Evolutionary conservation across 2,329 filamentous ascomycete species (phyloP).

Genomic region (Aspergillus aculeatinus): DNA sequence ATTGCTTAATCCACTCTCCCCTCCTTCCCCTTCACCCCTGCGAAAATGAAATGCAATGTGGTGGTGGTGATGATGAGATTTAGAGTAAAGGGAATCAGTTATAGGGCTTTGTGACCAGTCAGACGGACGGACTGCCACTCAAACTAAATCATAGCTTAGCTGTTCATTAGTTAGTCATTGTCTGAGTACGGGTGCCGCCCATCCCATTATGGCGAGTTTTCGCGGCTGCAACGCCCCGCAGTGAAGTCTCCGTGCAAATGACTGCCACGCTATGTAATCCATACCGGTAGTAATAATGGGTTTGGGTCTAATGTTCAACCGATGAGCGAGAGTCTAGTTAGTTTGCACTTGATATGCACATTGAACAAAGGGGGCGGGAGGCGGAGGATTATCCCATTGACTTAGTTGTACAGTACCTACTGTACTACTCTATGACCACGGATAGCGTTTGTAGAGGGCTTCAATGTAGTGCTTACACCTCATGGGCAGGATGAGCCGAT

Average conservation of each 20-base stretch:
- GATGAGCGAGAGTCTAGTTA: background rate
- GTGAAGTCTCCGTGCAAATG: background rate
- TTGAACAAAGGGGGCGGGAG: constrained; percentile 1
- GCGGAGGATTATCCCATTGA: constrained; percentile 11
- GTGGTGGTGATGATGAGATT: background rate
- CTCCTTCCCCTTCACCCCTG: background rate
- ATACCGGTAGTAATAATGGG: no score
- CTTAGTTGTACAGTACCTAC: background rate
- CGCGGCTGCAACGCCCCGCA: background rate
- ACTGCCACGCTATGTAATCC: background rate
- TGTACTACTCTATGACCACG: no score
- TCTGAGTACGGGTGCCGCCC: background rate
- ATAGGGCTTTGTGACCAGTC: no score
- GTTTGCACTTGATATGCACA: background rate
- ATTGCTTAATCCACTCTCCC: background rate
- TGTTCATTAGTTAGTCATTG: no score
- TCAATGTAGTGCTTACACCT: no score
- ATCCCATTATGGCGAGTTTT: background rate
- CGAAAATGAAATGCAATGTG: background rate
- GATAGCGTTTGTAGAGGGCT: no score
- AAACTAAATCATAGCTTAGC: no score
- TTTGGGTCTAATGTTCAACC: background rate
- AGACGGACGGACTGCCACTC: no score
- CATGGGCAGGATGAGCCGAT: background rate
- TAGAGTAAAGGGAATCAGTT: no score